phyloP scores from a whole-genome alignment of 2,329 filamentous ascomycete species.

The Colletotrichum sp. region DNA sequence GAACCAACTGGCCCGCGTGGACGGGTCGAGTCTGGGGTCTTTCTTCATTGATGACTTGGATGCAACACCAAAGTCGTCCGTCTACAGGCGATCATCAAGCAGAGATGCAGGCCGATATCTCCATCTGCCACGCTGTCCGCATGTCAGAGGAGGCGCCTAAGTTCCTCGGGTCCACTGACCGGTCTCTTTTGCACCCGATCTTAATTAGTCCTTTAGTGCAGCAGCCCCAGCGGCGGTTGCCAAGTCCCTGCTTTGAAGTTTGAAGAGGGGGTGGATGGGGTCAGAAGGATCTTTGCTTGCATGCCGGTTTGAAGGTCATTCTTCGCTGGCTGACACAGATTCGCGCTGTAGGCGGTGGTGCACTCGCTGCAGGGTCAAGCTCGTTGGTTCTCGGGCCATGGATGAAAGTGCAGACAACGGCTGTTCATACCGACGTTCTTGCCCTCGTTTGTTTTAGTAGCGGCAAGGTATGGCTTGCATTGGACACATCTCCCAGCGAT shows the following conservation, averaged over 20 bases:
- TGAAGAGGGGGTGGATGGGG: not conserved
- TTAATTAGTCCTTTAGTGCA: not conserved
- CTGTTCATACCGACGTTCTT: not conserved
- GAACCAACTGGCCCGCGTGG: not conserved
- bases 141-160: conserved; percentile 3
- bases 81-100: not conserved
- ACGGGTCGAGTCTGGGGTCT: not conserved
- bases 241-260: not conserved
- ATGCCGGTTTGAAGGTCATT: not conserved
- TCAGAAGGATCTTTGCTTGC: not conserved
- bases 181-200: not conserved
- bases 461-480: not conserved
- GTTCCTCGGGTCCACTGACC: not conserved
- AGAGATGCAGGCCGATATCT: not conserved
- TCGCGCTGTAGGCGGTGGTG: not conserved
- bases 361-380: not conserved
- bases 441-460: not conserved
- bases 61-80: not conserved
- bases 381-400: not conserved
- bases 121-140: not conserved
- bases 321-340: not conserved
- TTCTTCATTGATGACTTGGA: not conserved
- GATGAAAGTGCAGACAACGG: not conserved
- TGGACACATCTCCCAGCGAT: conserved; percentile 5
- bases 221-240: not conserved